Evolutionary conservation across 2,329 filamentous ascomycete genomes (phyloP), one percentile per base, ranked within the genome.

Genomic region (Penicillium sp.): DNA sequence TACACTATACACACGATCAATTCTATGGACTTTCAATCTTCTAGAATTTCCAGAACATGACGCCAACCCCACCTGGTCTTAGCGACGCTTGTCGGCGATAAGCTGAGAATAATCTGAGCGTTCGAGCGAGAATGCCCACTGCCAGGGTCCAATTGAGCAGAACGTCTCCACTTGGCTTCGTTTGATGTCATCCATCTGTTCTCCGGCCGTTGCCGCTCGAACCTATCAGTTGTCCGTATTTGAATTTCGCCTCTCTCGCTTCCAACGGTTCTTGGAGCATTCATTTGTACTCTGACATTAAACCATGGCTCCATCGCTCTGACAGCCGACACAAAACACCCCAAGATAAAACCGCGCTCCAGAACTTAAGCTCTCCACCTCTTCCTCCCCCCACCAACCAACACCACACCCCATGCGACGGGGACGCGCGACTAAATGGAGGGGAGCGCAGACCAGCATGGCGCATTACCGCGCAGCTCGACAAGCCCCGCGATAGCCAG

Each of bases 131-230:
- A 15, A 31, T 31, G 42, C 25, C 25, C 20, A 20, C 1, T 20
- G 25, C 17, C 34, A 49, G 54, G 43, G 35, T 57, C 47, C 47
- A 35, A 8, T 35, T 11, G 5, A 10, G 28, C 20, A n/a, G 28
- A 49, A 22, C n/a, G 54, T 54, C 59, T 63, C 62, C 62, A 63
- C 61, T 49, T 17, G 6, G 37, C 20, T 31, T 31, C 5, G 54
- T 67, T 71, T 71, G 69, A 71, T 71, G 69, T 71, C 69, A 71
- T 71, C 60, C 54, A 62, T 60, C 53, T 20, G 51, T 53, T 52
- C 60, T 66, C 67, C 67, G 67, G 66, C 58, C 56, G 45, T 56
- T 66, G 62, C 63, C 62, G 61, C 65, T 64, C 64, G 20, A 58
- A 41, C 58, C 55, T 59, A 34, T 56, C 51, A 48, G 35, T 49